A percentile compares a stretch with the other conserved stretches of the same genome.
phyloP scores from a whole-genome alignment of 768 basidiomycete species.

The Psilocybe tampanensis region DNA sequence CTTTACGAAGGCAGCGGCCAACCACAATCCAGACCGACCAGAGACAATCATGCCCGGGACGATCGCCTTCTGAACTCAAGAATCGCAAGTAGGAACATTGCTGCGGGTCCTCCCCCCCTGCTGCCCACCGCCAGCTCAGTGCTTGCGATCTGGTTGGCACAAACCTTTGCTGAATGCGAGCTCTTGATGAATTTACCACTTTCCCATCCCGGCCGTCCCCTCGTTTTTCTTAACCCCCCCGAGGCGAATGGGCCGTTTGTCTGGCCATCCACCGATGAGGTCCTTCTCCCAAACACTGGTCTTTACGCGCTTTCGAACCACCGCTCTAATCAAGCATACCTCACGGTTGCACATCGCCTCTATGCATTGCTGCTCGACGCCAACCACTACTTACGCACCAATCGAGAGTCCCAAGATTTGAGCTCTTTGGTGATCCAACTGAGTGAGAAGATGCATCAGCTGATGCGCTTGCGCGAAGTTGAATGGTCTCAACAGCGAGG shows the following conservation, averaged over 20 bases:
- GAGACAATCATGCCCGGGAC: not conserved
- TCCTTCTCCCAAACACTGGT: not conserved
- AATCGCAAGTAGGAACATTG: too few relatives aligned
- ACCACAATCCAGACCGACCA: not conserved
- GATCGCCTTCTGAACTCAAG: not conserved
- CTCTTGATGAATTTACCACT: too few relatives aligned
- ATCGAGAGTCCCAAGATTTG: not conserved
- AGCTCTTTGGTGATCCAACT: constrained; percentile 7
- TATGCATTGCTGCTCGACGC: not conserved
- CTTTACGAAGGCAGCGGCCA: constrained; percentile 19
- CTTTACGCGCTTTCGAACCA: not conserved
- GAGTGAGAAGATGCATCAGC: constrained; percentile 1
- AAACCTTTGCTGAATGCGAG: too few relatives aligned
- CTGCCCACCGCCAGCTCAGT: too few relatives aligned
- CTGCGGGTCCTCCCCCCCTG: too few relatives aligned
- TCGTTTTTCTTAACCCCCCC: not conserved
- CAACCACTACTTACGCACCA: constrained; percentile 6
- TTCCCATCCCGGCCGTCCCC: too few relatives aligned
- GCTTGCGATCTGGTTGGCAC: too few relatives aligned
- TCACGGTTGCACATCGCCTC: not conserved
- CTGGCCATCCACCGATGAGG: not conserved
- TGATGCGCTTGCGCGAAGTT: constrained; percentile 17
- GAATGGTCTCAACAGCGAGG: constrained; percentile 19
- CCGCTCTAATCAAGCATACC: not conserved
- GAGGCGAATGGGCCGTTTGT: not conserved